A percentile compares a stretch with the other conserved stretches of the same genome.
phyloP scores from a whole-genome alignment of 2,329 filamentous ascomycete genomes.

The Cadophora malorum region DNA sequence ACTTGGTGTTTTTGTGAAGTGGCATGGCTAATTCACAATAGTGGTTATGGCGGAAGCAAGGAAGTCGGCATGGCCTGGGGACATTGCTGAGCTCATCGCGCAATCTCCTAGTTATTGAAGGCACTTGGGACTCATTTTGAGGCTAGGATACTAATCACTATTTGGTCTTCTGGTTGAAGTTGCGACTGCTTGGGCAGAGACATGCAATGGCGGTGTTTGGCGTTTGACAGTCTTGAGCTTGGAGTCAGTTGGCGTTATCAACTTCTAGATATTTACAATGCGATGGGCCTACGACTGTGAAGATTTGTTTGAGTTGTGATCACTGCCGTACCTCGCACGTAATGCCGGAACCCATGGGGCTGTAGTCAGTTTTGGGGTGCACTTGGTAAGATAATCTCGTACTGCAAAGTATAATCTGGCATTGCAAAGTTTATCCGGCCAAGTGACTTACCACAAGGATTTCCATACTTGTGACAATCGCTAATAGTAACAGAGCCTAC shows the following conservation, averaged over 20 bases:
- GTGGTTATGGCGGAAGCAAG: slow-evolving; percentile 12
- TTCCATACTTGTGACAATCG: no score
- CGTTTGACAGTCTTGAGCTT: background rate
- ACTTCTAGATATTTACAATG: background rate
- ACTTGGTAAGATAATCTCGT: no score
- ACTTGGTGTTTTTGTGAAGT: no score
- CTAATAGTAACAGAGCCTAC: no score
- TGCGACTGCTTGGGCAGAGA: background rate
- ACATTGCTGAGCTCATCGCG: background rate
- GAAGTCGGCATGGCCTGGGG: slow-evolving; percentile 4
- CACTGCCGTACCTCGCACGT: no score
- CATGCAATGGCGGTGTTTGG: background rate
- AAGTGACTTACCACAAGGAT: no score
- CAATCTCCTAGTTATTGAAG: background rate
- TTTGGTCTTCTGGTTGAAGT: background rate
- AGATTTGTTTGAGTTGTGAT: no score
- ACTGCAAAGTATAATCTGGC: no score
- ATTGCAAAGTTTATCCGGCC: no score
- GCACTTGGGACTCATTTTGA: background rate
- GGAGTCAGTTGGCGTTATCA: background rate
- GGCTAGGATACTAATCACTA: background rate
- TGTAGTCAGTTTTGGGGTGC: no score
- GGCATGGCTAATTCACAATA: background rate
- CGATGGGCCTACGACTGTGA: no score
- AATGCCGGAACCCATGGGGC: no score